Base-by-base conservation (phyloP, 2,329 filamentous ascomycete species). In the Aspergillus sp. region DNA sequence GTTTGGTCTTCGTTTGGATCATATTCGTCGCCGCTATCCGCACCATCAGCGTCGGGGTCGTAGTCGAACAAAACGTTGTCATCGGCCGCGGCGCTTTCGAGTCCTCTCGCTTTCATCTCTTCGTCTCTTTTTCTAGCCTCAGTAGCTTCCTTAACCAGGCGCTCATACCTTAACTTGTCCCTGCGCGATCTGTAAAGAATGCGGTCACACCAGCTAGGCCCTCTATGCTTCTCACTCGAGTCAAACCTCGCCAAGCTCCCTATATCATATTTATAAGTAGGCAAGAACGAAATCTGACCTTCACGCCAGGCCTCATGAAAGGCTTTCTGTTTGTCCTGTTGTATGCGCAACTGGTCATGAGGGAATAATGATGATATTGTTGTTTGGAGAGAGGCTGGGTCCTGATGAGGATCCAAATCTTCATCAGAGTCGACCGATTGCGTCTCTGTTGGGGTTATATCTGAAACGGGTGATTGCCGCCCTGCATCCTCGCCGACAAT, bases 261-360 rank as follows among this genome's bases (percentile, higher is more conserved):
- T 26, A 96, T 82, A 68, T 99, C 96, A 66, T 99, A 99, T 73
- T 99, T 99, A 75, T 99, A 99, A 0, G 95, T 96, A 2, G 95
- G 95, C 15, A 98, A 73, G 68, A 99, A 99, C 1, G 85, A 85
- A 55, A 99, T 93, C 0, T 86, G 81, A 0, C 93, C 95, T 79
- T 99, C 95, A 50, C 84, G 83, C 93, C 95, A 99, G 1, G 93
- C 93, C 60, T 96, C 90, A 58, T 96, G 85, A 61, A 99, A 96
- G 0, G 87, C 86, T 69, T 89, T 95, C n/a, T 85, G 83, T 39
- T 85, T 78, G 62, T 83, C 85, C 65, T 96, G 92, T 58, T 91
- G 84, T 56, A 86, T 83, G 4, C 80, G 83, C 4, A 99, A 82
- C 72, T 99, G 93, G 66, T 99, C 95, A 67, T 98, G 93, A 0